phyloP scores from a whole-genome alignment of 768 basidiomycete genomes.

The Phylloporus rhodoxanthus region DNA sequence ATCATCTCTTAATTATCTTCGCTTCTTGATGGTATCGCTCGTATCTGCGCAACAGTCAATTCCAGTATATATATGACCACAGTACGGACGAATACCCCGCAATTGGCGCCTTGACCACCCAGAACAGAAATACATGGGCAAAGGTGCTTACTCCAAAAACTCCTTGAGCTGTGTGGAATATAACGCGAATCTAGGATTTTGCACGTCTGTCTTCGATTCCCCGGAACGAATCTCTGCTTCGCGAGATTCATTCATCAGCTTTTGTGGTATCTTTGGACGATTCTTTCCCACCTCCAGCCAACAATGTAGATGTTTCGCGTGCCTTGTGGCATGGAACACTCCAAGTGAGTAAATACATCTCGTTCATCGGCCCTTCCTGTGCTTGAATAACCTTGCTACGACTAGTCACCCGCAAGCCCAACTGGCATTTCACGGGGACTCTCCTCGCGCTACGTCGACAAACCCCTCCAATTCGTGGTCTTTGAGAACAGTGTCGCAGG shows the following conservation, averaged over 20 bases:
- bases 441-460: conserved; percentile 82
- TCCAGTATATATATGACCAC: conserved; percentile 65
- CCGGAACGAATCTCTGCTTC: conserved; percentile 58
- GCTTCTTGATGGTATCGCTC: background rate
- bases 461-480: conserved; percentile 82
- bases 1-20: background rate
- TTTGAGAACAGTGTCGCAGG: conserved; percentile 79
- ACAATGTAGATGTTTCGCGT: conserved; percentile 56
- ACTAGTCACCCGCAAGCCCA: conserved; percentile 22
- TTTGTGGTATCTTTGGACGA: conserved; percentile 80
- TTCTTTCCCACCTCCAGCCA: conserved; percentile 39
- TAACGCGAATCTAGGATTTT: conserved; percentile 47
- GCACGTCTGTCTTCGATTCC: conserved; percentile 51
- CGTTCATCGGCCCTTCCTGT: background rate
- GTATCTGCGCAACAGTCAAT: conserved; percentile 44
- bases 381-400: background rate
- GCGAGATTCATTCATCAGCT: conserved; percentile 78
- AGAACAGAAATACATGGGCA: conserved; percentile 85
- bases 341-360: conserved; percentile 25
- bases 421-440: conserved; percentile 39
- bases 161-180: background rate
- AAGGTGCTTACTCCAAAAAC: conserved; percentile 44
- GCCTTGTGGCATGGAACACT: conserved; percentile 78
- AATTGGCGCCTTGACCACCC: conserved; percentile 71
- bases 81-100: conserved; percentile 60